These are phyloP conservation scores for Suillus discolor DNA, from an alignment of 768 basidiomycete genomes.

Conservation along the genomic window DNA sequence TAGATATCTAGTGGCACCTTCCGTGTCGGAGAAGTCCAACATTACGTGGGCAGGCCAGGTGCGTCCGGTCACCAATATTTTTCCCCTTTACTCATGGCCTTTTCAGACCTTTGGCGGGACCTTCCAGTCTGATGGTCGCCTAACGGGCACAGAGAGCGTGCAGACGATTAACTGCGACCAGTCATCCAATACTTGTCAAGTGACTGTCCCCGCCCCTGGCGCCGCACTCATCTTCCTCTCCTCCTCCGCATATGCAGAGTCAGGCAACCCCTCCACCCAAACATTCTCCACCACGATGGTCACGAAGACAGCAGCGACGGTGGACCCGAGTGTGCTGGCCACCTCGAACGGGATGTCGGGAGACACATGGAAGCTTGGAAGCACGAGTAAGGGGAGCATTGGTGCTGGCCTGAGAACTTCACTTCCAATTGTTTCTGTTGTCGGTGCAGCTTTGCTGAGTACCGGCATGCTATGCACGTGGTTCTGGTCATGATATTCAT, in stretches of 20 bases:
- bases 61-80: not conserved
- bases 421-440: constrained; percentile 1
- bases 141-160: constrained; percentile 18
- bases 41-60: constrained; percentile 56
- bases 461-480: not conserved
- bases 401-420: not conserved
- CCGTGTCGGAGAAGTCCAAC: constrained; percentile 44
- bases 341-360: constrained; percentile 43
- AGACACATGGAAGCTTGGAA: constrained; percentile 21
- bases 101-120: constrained; percentile 27
- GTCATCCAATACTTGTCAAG: constrained; percentile 20
- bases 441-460: not conserved
- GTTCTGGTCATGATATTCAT: not conserved
- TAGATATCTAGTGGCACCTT: constrained; percentile 38
- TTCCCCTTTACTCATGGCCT: not conserved
- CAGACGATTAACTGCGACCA: constrained; percentile 24
- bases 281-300: constrained; percentile 36
- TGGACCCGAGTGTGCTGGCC: constrained; percentile 37
- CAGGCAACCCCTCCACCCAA: constrained; percentile 17
- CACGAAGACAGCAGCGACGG: constrained; percentile 32
- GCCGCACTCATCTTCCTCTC: constrained; percentile 30
- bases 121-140: constrained; percentile 30
- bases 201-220: constrained; percentile 32
- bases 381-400: constrained; percentile 22
- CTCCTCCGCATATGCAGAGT: constrained; percentile 8